Base-by-base conservation (phyloP, 2,329 filamentous ascomycete genomes). In the Parastagonospora avenae region DNA sequence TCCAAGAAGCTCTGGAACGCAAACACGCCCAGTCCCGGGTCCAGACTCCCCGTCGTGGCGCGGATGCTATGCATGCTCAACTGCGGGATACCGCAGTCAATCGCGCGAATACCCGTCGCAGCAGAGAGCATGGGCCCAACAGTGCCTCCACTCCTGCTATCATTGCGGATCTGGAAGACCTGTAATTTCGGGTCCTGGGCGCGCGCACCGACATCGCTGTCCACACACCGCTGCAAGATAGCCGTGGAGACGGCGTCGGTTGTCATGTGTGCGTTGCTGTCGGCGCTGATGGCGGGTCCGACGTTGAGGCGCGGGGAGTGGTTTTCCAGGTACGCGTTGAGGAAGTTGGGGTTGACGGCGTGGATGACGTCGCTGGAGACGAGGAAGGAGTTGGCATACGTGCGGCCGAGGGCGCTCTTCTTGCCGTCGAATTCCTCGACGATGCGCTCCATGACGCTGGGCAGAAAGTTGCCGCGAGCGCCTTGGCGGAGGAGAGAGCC, bases 231-330 rank as follows among this genome's bases (percentile, higher is more conserved):
- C 60, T 88, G 85, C 31, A 97, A 78, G 53, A 97, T 84, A 4
- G 91, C 86, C 4, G 90, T 90, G 9, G 90, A 94, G 14, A 96
- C 85, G 48, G 88, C 86, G 70, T 97, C 92, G 2, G 93, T 97
- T 3, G 93, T 96, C 90, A 97, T 96, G 77, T 97, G 91, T 4
- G 91, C 94, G 68, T 97, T 97, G 44, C 86, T 85, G 74, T 97
- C 93, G 16, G 86, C 85, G 39, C 85, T 87, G 33, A 99, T 82
- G 12, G 87, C 85, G 29, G 97, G 82, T 31, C 94, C 94, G 29
- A 94, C 85, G 72, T 99, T 99, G 46, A 99, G 84, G 51, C 90
- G 84, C 1, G 94, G 93, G 2, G 90, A 82, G 76, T 99, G 94
- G 64, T 90, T 88, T 49, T 90, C 83, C 14, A 97, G 86, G 76